Evolutionary conservation across 75 land plant species (phyloP).

Genomic region (Picea glauca): DNA sequence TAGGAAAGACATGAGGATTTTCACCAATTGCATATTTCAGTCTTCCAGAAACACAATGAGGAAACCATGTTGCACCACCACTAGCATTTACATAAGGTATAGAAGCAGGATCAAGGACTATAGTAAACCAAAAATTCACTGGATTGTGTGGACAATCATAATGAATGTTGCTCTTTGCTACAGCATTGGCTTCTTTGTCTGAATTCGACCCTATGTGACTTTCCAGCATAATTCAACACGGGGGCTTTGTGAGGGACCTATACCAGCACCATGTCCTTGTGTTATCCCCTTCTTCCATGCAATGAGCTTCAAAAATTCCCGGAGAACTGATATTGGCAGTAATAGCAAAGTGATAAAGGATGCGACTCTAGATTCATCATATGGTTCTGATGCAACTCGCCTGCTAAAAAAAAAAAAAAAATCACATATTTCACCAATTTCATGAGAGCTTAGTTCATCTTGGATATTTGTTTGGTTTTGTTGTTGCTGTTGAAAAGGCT

Average conservation of each 20-base stretch:
- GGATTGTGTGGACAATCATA: slow-evolving; percentile 68
- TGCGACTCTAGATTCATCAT: slow-evolving; percentile 98
- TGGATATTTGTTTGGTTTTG: slow-evolving; percentile 41
- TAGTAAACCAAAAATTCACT: slow-evolving; percentile 86
- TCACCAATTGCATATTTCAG: slow-evolving; percentile 83
- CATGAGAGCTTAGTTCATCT: slow-evolving; percentile 65
- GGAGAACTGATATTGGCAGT: slow-evolving; percentile 76
- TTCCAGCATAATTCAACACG: slow-evolving; percentile 87
- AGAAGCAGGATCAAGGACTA: slow-evolving; percentile 77
- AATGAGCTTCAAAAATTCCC: slow-evolving; percentile 90
- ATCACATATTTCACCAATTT: slow-evolving; percentile 91
- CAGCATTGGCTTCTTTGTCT: slow-evolving; percentile 11
- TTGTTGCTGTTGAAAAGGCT: slow-evolving; percentile 53
- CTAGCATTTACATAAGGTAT: slow-evolving; percentile 92
- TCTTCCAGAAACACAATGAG: slow-evolving; percentile 89
- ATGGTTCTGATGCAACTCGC: slow-evolving; percentile 97
- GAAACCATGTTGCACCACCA: slow-evolving; percentile 99
- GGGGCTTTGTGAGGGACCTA: slow-evolving; percentile 60
- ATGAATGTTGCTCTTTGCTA: slow-evolving; percentile 82
- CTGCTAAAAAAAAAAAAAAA: slow-evolving; percentile 95
- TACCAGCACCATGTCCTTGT: slow-evolving; percentile 64
- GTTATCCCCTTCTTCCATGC: slow-evolving; percentile 86
- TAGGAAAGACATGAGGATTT: slow-evolving; percentile 41
- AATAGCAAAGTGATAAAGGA: slow-evolving; percentile 97
- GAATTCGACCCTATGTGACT: slow-evolving; percentile 50